Base-by-base conservation (phyloP, 1,139 yeast genomes). In the Taphrina sp. region DNA sequence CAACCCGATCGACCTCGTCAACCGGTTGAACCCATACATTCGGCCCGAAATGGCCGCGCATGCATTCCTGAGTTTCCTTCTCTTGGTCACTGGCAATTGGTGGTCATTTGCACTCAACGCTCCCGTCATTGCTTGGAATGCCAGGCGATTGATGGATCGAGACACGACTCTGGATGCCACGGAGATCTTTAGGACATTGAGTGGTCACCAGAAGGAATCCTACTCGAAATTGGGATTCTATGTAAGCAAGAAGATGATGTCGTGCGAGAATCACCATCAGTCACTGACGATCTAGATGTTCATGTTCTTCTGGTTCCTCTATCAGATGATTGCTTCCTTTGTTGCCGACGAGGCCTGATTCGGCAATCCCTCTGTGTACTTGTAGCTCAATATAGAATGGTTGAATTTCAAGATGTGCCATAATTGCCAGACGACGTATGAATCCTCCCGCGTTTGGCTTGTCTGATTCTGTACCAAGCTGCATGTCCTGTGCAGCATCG, bases 1-100 rank as follows among this genome's bases (percentile, higher is more conserved):
- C 75, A 92, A 92, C 70, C 97, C 97, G 52, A 89, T 92, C 69
- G 98, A 94, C 71, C 78, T 92, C 65, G 92, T 98, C 75, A 88
- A 88, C 74, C 85, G 86, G 68, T 80, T 92, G 66, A 92, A 92
- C 76, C 83, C 66, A 65, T 84, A 87, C 74, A 84, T 92, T 65
- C 75, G 87, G 51, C 98, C 98, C 41, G 97, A 92, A 72, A 95
- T 95, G 38, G 85, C 78, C 2, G 72, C 89, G 61, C 97, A 92
- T 66, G 95, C 81, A 1, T 74, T 83, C 62, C 69, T 89, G 62
- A 77, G 96, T 5, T 60, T 78, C 2, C 72, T 88, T 63, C 85
- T 92, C 69, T 76, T 92, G 64, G 68, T 92, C 63, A 88, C 88
- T 63, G 97, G 98, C 26, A 88, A 85, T 74, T 92, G 97, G 97